phyloP scores from a whole-genome alignment of 1,139 yeast species.

The Hyphopichia pseudoburtonii region DNA sequence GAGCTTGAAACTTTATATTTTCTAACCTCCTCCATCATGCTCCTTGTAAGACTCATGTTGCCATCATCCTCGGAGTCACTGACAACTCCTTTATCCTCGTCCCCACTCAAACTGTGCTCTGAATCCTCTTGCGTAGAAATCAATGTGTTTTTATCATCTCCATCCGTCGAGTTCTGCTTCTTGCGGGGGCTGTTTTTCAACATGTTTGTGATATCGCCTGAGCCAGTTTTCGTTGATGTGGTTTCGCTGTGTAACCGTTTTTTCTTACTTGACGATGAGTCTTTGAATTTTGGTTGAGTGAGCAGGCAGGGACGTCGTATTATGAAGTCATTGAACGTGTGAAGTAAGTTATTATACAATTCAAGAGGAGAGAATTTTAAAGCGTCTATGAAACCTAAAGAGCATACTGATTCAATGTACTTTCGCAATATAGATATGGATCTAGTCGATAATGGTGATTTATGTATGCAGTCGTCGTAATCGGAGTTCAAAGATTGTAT shows the following conservation, averaged over 20 bases:
- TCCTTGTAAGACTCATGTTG: slow-evolving; percentile 6
- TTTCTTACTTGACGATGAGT: too few species aligned
- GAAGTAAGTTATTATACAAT: background rate
- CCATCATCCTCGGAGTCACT: slow-evolving; percentile 30
- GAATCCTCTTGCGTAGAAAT: slow-evolving; percentile 2
- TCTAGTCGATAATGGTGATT: slow-evolving; percentile 23
- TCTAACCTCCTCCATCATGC: slow-evolving; percentile 20
- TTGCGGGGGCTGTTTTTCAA: background rate
- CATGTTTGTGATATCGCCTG: background rate
- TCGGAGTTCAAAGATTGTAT: slow-evolving; percentile 18
- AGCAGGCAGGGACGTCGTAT: background rate
- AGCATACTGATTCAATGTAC: background rate
- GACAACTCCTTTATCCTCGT: slow-evolving; percentile 12
- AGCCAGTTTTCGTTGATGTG: too few species aligned
- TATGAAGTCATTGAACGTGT: background rate
- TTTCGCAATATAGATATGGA: slow-evolving; percentile 9
- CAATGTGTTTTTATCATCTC: background rate
- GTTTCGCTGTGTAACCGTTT: background rate
- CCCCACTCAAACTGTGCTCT: background rate
- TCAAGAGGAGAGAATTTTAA: background rate
- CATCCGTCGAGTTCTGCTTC: background rate
- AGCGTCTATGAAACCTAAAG: background rate
- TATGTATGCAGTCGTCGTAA: slow-evolving; percentile 18
- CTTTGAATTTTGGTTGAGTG: background rate
- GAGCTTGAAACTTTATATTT: slow-evolving; percentile 13